Base-by-base conservation (phyloP, 1,139 yeast genomes). In the Zygosaccharomyces sapae region DNA sequence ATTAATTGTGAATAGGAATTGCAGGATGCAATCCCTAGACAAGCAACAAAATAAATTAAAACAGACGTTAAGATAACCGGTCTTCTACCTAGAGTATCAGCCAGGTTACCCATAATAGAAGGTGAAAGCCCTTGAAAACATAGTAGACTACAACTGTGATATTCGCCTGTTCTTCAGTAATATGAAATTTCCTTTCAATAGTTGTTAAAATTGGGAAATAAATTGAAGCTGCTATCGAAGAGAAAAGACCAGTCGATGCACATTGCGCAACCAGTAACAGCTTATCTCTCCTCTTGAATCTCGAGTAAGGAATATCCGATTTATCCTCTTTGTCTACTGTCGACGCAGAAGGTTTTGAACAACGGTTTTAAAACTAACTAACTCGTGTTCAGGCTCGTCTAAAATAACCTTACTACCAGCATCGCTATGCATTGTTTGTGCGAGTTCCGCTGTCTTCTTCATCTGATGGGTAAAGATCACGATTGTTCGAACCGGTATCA, bases 91-190 rank as follows among this genome's bases (percentile, higher is more conserved):
- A 73, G 69, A 1, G 70, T 59, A 59, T 86, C 95, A 0, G 92
- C 81, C n/a, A 84, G 53, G 1, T 80, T 73, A 0, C 84, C 81
- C 63, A 81, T 70, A 3, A 85, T 55, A 3, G 83, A 73, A 1
- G 95, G 95, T 0, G 83, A 68, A 0, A 83, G 54, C 1, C 89
- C 92, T 63, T 86, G 95, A 47, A 76, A 5, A 84, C 64, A 33
- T 86, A 74, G 60, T 86, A 86, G 0, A 83, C 78, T 4, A 86
- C 89, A 29, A 87, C 81, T 0, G 92, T 75, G 24, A 83, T 56
- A 61, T 86, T 86, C 39, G 80, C 78, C 47, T 71, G 64, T 45
- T 78, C 82, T 24, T 77, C 74, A 3, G 79, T 62, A 4, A 81
- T 76, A 37, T 74, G 49, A 57, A 86, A 84, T 25, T 76, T 66